Evolutionary conservation across 2,329 filamentous ascomycete species (phyloP), one percentile per base, ranked within the genome.

Genomic region (Colletotrichum sp.): DNA sequence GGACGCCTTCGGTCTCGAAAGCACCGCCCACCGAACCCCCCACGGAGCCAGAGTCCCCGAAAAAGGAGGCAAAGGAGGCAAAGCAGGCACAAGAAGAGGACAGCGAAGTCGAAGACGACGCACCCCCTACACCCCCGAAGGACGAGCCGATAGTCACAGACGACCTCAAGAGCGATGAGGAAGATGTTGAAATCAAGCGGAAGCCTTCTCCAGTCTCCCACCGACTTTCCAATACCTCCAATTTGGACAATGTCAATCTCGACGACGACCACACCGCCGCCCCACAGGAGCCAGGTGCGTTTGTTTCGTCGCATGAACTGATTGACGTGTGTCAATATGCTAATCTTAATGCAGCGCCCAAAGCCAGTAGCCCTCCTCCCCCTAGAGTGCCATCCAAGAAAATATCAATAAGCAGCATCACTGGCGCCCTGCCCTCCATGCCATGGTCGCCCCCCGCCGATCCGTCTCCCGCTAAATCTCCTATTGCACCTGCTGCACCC

Each of bases 391-490:
- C 89, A 22, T 88, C 89, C 68, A 92, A 91, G 82, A 89, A 90
- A 66, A 85, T 93, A 65, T 93, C 92, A 59, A 88, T 92, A 48
- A 92, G 93, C 84, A 95, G 94, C 79, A 90, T 97, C 69, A 93
- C 94, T 52, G 93, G 91, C 71, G 92, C 90, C 62, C 89, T 97
- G 67, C 93, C 95, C 44, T 89, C 94, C 36, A 91, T 95, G 85
- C 92, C 93, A 75, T 95, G 93, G 93, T 92, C 91, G 22, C 91
- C 93, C 52, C 86, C 91, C 57, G 87, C 90, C 71, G 86, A 86
- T 75, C 86, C 88, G 72, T 85, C 88, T 26, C 85, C 88, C 6
- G 81, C 86, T 18, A 92, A 90, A 82, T 88, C 85, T 75, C 83
- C 84, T 26, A 79, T 78, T 81, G 85, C 80, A 78, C 84, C 80